These are phyloP conservation scores for Pyrenophora teres DNA, from an alignment of 2,329 filamentous ascomycete species.

Conservation along the genomic window DNA sequence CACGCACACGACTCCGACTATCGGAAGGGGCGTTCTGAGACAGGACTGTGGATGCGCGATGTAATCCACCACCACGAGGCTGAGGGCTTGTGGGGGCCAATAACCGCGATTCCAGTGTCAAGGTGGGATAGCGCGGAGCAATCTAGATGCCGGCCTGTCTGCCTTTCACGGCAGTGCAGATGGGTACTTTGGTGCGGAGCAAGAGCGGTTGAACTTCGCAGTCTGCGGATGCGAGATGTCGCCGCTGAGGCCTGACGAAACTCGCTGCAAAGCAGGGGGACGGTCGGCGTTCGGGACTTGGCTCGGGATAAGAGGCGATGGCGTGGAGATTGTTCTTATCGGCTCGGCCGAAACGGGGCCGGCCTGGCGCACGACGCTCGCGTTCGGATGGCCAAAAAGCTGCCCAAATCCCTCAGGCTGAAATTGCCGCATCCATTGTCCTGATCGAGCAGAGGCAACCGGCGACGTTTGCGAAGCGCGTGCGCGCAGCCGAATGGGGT, in stretches of 20 bases:
- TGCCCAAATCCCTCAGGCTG: neutral
- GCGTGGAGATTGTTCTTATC: conserved; percentile 21
- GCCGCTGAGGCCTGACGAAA: conserved; percentile 26
- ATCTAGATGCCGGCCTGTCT: conserved; percentile 16
- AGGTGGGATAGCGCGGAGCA: conserved; percentile 18
- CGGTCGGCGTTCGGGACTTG: conserved; percentile 12
- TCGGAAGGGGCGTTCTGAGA: neutral
- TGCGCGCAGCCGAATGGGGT: too few species aligned
- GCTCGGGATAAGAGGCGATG: conserved; percentile 14
- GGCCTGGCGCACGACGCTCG: conserved; percentile 18
- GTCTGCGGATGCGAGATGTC: conserved; percentile 39
- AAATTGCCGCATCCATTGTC: conserved; percentile 21
- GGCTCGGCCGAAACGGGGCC: conserved; percentile 13
- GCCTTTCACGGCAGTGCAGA: conserved; percentile 14
- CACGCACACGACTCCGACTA: neutral
- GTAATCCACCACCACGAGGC: neutral
- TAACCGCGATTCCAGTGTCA: neutral
- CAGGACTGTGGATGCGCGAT: neutral
- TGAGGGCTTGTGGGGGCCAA: neutral
- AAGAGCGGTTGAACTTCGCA: conserved; percentile 34
- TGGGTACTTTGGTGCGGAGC: conserved; percentile 16
- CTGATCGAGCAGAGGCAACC: conserved; percentile 23
- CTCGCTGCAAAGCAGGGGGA: conserved; percentile 21
- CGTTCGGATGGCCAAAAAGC: conserved; percentile 4
- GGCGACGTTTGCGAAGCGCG: neutral